A percentile compares a stretch with the other conserved stretches of the same genome.
Evolutionary conservation across 768 basidiomycete genomes (phyloP).

Genomic region (Pulveroboletus ravenelii): DNA sequence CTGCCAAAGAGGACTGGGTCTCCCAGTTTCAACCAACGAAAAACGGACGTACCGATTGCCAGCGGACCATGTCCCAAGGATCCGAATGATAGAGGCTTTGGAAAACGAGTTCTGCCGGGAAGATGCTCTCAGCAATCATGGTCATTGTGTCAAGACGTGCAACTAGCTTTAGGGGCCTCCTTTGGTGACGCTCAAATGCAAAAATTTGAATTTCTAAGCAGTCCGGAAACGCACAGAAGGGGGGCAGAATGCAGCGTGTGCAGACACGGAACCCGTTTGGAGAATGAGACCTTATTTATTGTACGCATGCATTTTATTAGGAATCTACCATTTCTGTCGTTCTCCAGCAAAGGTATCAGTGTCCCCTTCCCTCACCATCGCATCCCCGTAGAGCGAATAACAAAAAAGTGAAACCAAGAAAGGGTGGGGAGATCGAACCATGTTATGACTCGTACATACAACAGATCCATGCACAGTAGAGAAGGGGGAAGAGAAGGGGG

Average conservation of each 20-base stretch:
- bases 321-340: constrained; percentile 1
- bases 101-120: neutral
- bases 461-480: constrained; percentile 12
- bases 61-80: neutral
- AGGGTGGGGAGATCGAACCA: neutral
- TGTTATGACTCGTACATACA: constrained; percentile 17
- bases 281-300: neutral
- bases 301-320: constrained; percentile 10
- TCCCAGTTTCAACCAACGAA: neutral
- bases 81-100: neutral
- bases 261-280: too few species aligned
- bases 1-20: neutral
- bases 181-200: neutral
- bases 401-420: constrained; percentile 1
- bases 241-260: too few species aligned
- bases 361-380: neutral
- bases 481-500: too few species aligned
- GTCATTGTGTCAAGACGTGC: neutral
- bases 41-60: neutral
- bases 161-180: neutral
- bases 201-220: too few species aligned
- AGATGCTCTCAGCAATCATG: neutral
- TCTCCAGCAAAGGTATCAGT: constrained; percentile 3
- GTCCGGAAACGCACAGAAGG: too few species aligned
- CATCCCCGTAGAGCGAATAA: neutral